Evolutionary conservation across 768 basidiomycete species (phyloP).

Genomic region (Amanita pseudoporphyria): DNA sequence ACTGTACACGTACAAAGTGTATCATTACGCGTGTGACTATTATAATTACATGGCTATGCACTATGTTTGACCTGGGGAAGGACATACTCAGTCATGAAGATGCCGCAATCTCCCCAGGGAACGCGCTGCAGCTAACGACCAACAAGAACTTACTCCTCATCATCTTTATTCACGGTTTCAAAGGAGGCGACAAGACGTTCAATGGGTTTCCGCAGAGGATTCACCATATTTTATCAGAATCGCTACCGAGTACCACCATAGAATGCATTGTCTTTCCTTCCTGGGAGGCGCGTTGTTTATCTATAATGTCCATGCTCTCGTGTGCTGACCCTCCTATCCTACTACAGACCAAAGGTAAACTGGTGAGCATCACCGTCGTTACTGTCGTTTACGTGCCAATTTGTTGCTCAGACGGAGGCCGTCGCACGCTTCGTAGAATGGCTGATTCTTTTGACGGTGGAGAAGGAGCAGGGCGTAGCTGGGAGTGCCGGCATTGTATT

Average conservation of each 20-base stretch:
- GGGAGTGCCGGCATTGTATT: conserved; percentile 77
- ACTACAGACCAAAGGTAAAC: conserved; percentile 75
- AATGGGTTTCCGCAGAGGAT: conserved; percentile 70
- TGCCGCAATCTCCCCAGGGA: neutral
- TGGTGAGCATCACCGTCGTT: conserved; percentile 38
- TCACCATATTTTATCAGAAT: conserved; percentile 65
- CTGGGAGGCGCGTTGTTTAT: conserved; percentile 55
- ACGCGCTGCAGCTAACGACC: conserved; percentile 3
- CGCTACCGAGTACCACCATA: conserved; percentile 42
- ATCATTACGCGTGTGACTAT: too few species aligned
- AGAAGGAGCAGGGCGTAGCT: conserved; percentile 71
- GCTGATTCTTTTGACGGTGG: conserved; percentile 84
- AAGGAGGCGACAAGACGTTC: conserved; percentile 60
- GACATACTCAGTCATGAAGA: neutral
- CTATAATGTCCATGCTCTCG: conserved; percentile 7
- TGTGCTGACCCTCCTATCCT: neutral
- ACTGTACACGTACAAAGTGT: too few species aligned
- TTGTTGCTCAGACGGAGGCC: conserved; percentile 60
- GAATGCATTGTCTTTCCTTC: conserved; percentile 82
- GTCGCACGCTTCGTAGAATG: conserved; percentile 85
- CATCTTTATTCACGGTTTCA: conserved; percentile 76
- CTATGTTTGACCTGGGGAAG: neutral
- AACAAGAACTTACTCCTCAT: conserved; percentile 46
- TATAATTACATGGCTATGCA: too few species aligned
- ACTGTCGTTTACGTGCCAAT: neutral